Conservation (phyloP, 768 basidiomycete genomes). For the Xanthoconium purpureum region DNA sequence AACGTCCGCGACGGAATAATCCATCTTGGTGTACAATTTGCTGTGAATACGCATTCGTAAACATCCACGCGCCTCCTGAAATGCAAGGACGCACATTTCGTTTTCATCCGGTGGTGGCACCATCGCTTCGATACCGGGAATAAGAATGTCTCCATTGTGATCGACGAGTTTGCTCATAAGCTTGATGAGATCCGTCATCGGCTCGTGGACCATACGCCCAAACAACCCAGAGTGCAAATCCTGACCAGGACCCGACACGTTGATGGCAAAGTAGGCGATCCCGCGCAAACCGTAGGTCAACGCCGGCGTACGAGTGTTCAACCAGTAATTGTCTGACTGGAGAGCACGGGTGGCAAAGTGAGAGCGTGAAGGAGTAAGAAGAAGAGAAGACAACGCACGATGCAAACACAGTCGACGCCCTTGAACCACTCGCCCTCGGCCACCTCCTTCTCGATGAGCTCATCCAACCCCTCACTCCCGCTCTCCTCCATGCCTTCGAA, state of each 20-base stretch:
- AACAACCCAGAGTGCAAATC: slow-evolving; percentile 92
- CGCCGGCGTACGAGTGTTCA: slow-evolving; percentile 75
- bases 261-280: slow-evolving; percentile 80
- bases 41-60: slow-evolving; percentile 31
- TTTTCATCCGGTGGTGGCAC: slow-evolving; percentile 69
- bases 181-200: slow-evolving; percentile 89
- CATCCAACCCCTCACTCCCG: slow-evolving; percentile 88
- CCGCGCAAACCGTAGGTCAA: slow-evolving; percentile 90
- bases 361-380: not conserved
- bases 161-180: slow-evolving; percentile 86
- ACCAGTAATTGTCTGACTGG: slow-evolving; percentile 93
- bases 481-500: slow-evolving; percentile 99
- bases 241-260: slow-evolving; percentile 75
- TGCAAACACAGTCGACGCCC: slow-evolving; percentile 90
- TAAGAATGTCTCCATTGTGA: slow-evolving; percentile 73
- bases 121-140: slow-evolving; percentile 87
- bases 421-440: slow-evolving; percentile 73
- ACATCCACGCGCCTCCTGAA: not conserved
- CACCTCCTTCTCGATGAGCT: slow-evolving; percentile 75
- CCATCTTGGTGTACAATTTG: slow-evolving; percentile 67
- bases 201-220: slow-evolving; percentile 79
- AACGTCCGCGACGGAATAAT: slow-evolving; percentile 71
- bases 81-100: slow-evolving; percentile 51
- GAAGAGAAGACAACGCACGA: slow-evolving; percentile 47
- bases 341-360: not conserved